Percentiles rank a stretch among this genome's conserved stretches.
phyloP scores from a whole-genome alignment of 768 basidiomycete species.

The Leccinum subtestaceum region DNA sequence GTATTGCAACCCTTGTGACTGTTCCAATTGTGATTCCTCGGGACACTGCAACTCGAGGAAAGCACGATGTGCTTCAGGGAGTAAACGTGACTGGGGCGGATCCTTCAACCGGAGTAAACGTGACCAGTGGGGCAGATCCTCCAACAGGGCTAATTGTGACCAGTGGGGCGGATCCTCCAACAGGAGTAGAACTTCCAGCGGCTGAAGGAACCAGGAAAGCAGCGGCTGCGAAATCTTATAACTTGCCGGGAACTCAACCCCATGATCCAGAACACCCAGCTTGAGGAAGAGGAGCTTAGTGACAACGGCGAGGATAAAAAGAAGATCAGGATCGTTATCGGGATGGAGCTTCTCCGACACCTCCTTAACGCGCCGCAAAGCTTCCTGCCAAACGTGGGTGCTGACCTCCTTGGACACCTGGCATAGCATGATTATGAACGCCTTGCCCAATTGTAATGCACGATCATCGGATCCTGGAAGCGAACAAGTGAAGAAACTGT shows the following conservation, averaged over 20 bases:
- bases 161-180: neutral
- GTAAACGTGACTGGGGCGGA: neutral
- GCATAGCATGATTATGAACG: constrained; percentile 3
- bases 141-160: too few species aligned
- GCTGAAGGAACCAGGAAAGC: constrained; percentile 6
- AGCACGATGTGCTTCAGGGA: constrained; percentile 1
- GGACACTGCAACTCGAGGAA: constrained; percentile 1
- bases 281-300: constrained; percentile 3
- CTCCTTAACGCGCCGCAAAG: neutral
- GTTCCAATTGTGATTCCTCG: neutral
- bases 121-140: too few species aligned
- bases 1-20: neutral
- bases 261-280: neutral
- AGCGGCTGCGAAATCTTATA: neutral
- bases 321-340: neutral
- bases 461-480: neutral
- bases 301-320: neutral
- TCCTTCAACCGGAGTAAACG: neutral
- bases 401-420: neutral
- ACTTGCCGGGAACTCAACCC: neutral
- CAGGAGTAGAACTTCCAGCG: neutral
- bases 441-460: constrained; percentile 4
- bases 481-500: constrained; percentile 1
- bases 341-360: neutral
- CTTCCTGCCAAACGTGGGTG: neutral